Evolutionary conservation across 768 basidiomycete species (phyloP).

Genomic region (Coprinopsis marcescibilis): DNA sequence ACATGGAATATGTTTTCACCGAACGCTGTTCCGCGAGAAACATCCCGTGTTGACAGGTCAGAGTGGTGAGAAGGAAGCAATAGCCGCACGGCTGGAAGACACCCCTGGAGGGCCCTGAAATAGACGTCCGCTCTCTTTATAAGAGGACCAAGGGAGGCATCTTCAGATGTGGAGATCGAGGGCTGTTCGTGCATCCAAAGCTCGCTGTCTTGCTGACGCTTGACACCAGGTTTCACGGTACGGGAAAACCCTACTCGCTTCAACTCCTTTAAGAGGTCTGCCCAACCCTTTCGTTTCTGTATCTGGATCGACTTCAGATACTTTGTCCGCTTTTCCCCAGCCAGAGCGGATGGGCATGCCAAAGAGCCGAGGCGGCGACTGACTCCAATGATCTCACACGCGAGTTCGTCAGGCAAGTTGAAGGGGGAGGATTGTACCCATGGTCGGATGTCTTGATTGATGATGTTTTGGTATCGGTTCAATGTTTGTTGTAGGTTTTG

Average conservation of each 20-base stretch:
- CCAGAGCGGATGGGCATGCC: constrained; percentile 34
- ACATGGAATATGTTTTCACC: constrained; percentile 74
- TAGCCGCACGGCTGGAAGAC: constrained; percentile 61
- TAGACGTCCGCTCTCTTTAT: constrained; percentile 52
- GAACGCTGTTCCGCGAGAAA: constrained; percentile 71
- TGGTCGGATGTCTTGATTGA: constrained; percentile 35
- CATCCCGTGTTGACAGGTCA: constrained; percentile 82
- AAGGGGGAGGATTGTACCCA: constrained; percentile 37
- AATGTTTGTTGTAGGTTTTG: constrained; percentile 46
- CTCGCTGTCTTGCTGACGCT: constrained; percentile 47
- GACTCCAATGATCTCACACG: constrained; percentile 58
- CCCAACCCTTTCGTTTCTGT: constrained; percentile 86
- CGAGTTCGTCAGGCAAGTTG: constrained; percentile 46
- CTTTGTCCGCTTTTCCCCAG: constrained; percentile 50
- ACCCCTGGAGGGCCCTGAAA: constrained; percentile 55
- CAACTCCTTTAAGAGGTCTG: constrained; percentile 85
- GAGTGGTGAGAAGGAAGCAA: constrained; percentile 65
- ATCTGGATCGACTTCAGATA: constrained; percentile 66
- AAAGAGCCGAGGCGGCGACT: constrained; percentile 49
- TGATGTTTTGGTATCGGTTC: constrained; percentile 39
- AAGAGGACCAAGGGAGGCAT: constrained; percentile 15
- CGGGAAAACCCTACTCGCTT: constrained; percentile 71
- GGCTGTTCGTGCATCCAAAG: constrained; percentile 68
- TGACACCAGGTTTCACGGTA: constrained; percentile 65
- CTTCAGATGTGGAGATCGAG: constrained; percentile 20